Base-by-base conservation (phyloP, 495 filamentous ascomycete genomes). In the Tetracladium setigerum region DNA sequence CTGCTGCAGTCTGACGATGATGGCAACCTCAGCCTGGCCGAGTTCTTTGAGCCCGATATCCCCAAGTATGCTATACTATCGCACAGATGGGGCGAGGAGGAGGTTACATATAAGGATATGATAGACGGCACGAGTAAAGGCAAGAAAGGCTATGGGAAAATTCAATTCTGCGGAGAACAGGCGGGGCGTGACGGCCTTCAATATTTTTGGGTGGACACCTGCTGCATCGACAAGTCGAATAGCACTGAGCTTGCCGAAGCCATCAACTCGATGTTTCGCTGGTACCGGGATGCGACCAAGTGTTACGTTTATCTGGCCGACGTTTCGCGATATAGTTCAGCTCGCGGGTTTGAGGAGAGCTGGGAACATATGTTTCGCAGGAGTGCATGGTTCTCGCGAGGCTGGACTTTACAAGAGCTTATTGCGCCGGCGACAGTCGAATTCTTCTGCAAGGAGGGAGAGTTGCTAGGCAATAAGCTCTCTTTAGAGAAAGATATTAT, bases 141-240 rank as follows among this genome's bases (percentile, higher is more conserved):
- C 17, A 66, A 62, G 53, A n/a, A 17, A 30, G 57, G 59, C 19
- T 62, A 58, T 54, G 10, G n/a, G 19, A 47, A 47, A 16, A n/a
- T 38, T 40, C 34, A 10, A 40, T 24, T 33, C 10, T 50, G 40
- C 34, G 44, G 33, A 32, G 33, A 7, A 30, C 18, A 38, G 12
- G 22, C 34, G 18, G 18, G 35, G 19, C 18, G 13, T 19, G 40
- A 32, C 14, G 33, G 40, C 4, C 15, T 38, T 4, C 3, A 31
- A 50, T 54, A 49, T 52, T 0, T 69, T 15, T 50, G 67, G 68
- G 49, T 71, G 7, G 68, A 71, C 51, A 71, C 67, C 4, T 69
- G 65, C 47, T 70, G 66, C 38, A 70, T 57, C 54, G 51, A 60
- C 35, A 60, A 57, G 30, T 48, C 24, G 8, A 57, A 46, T 37